Evolutionary conservation across 2,329 filamentous ascomycete genomes (phyloP), one percentile per base, ranked within the genome.

Genomic region (Penicillium polonicum): DNA sequence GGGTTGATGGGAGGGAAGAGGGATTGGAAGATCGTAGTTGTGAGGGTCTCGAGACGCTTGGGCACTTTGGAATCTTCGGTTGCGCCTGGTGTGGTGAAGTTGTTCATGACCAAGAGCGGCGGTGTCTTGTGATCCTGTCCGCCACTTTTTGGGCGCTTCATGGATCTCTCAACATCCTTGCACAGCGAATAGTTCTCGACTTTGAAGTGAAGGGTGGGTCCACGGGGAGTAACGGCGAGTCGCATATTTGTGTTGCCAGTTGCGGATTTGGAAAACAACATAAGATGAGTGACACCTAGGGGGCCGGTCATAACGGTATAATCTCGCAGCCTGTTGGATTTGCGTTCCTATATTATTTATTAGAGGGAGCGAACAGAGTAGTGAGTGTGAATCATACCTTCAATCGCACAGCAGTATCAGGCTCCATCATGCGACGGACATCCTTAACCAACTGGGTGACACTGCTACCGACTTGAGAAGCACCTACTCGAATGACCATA

Each of bases 401-500:
- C 65, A 99, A 76, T 58, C 93, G 85, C 60, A 88, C 88, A 4
- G 94, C 94, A 4, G 94, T 99, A 53, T 92, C 90, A 1, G 94
- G 94, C 76, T 97, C 92, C 92, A 99, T 96, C 79, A 97, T 93
- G 55, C 83, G 83, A 68, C 94, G 87, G 58, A 97, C 90, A 78
- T 99, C 94, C 67, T 89, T 87, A 23, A 93, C 92, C 67, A 99
- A 81, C 78, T 97, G 92, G 73, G 88, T 93, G 68, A 99, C 85
- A 74, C 90, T 96, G 59, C 91, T 86, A 57, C 94, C 94, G 52
- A 99, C 91, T 72, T 97, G 91, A 69, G 92, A 90, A 67, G 92
- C 93, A 68, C 94, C 94, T 69, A 97, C 92, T 66, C 94, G 90
- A 76, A 99, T 96, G 58, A 99, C 93, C 93, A 99, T 97, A 74